These are phyloP conservation scores for Simplicillium sp. DNA, from an alignment of 2,329 filamentous ascomycete genomes.

Conservation along the genomic window DNA sequence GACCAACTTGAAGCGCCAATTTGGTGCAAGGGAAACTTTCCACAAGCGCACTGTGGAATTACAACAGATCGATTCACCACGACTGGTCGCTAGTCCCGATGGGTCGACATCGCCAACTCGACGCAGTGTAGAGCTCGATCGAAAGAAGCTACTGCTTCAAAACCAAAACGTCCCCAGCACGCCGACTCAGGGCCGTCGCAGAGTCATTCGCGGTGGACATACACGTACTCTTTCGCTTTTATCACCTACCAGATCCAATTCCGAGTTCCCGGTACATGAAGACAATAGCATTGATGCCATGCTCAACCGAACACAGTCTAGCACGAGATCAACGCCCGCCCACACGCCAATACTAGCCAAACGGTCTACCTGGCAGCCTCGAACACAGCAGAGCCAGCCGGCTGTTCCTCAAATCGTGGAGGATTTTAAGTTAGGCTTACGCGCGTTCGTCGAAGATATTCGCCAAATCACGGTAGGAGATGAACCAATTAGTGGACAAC, in stretches of 20 bases:
- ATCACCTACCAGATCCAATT: conserved; percentile 50
- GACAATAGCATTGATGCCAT: conserved; percentile 13
- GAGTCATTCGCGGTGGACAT: conserved; percentile 59
- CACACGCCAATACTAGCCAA: conserved; percentile 35
- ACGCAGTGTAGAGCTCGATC: conserved; percentile 56
- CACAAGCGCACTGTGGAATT: conserved; percentile 64
- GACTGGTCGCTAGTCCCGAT: conserved; percentile 12
- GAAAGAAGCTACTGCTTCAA: conserved; percentile 58
- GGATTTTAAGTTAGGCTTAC: conserved; percentile 81
- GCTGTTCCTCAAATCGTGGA: conserved; percentile 71
- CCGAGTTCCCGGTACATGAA: conserved; percentile 32
- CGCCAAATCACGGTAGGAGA: conserved; percentile 93
- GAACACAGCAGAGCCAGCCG: conserved; percentile 31
- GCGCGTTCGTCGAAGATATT: conserved; percentile 92
- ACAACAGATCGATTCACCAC: conserved; percentile 40
- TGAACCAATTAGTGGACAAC: conserved; percentile 59
- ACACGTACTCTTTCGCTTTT: conserved; percentile 66
- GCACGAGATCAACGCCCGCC: conserved; percentile 19
- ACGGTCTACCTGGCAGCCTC: conserved; percentile 51
- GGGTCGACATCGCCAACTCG: conserved; percentile 22
- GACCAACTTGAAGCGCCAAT: conserved; percentile 69
- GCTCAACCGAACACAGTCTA: background rate
- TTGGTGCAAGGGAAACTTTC: conserved; percentile 65
- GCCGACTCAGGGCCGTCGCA: conserved; percentile 37
- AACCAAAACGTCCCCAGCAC: conserved; percentile 24